phyloP scores from a whole-genome alignment of 2,329 filamentous ascomycete genomes.

The Colletotrichum musicola region DNA sequence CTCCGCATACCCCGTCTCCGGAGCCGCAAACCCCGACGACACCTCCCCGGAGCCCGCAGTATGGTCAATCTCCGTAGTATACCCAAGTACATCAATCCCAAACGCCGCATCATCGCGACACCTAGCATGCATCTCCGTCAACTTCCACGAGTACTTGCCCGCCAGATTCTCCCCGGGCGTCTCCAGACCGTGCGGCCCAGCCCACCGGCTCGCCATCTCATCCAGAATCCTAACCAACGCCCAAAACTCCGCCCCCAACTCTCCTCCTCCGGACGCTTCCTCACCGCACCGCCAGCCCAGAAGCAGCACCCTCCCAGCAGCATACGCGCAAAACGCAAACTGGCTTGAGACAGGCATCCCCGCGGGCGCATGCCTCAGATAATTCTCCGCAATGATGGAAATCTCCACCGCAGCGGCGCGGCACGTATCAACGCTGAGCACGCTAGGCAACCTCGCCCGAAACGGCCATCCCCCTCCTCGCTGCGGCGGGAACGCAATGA shows the following conservation, averaged over 20 bases:
- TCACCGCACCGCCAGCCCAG: conserved; percentile 45
- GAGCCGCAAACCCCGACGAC: not conserved
- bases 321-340: conserved; percentile 58
- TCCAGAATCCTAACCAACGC: conserved; percentile 42
- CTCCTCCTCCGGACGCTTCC: conserved; percentile 34
- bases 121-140: conserved; percentile 36
- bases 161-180: conserved; percentile 31
- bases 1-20: not conserved
- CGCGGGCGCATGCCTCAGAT: conserved; percentile 49
- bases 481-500: conserved; percentile 54
- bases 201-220: conserved; percentile 42
- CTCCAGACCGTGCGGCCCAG: conserved; percentile 27
- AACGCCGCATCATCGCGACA: conserved; percentile 34
- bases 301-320: conserved; percentile 55
- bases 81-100: conserved; percentile 25
- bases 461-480: conserved; percentile 46
- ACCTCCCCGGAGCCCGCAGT: not conserved
- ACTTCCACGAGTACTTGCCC: conserved; percentile 37
- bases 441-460: conserved; percentile 52
- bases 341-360: conserved; percentile 48
- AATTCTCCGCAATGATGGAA: conserved; percentile 56
- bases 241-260: conserved; percentile 43
- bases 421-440: conserved; percentile 59
- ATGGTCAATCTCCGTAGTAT: conserved; percentile 31
- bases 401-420: conserved; percentile 57